These are phyloP conservation scores for Apiospora koreana DNA, from an alignment of 2,329 filamentous ascomycete species.

Conservation along the genomic window DNA sequence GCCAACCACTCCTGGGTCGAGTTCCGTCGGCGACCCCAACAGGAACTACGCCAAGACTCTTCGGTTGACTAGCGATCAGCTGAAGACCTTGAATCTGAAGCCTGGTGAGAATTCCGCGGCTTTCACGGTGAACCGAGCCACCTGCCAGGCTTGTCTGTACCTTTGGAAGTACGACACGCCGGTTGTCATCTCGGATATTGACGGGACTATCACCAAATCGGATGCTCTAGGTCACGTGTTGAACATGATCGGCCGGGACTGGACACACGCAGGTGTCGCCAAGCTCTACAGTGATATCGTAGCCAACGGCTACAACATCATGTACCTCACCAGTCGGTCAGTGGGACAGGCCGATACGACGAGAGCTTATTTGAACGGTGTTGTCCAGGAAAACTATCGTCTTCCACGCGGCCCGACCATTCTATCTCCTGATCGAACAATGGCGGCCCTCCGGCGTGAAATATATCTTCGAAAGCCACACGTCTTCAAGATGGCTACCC, in stretches of 20 bases:
- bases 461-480: slow-evolving; percentile 95
- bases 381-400: slow-evolving; percentile 82
- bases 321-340: slow-evolving; percentile 93
- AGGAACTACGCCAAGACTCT: slow-evolving; percentile 96
- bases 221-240: slow-evolving; percentile 92
- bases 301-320: slow-evolving; percentile 96
- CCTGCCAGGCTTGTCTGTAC: slow-evolving; percentile 90
- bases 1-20: slow-evolving; percentile 70
- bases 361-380: slow-evolving; percentile 83
- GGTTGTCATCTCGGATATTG: slow-evolving; percentile 97
- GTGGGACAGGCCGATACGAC: slow-evolving; percentile 94
- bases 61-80: slow-evolving; percentile 89
- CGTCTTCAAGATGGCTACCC: slow-evolving; percentile 98
- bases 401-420: slow-evolving; percentile 92
- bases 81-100: slow-evolving; percentile 81
- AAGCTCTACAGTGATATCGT: slow-evolving; percentile 97
- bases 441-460: slow-evolving; percentile 88
- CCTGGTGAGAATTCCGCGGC: slow-evolving; percentile 90
- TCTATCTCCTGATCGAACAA: slow-evolving; percentile 90
- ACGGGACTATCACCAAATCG: slow-evolving; percentile 98
- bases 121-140: slow-evolving; percentile 94
- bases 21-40: slow-evolving; percentile 64
- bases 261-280: slow-evolving; percentile 95
- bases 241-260: slow-evolving; percentile 96
- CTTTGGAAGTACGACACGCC: slow-evolving; percentile 90